These are phyloP conservation scores for Silene uniflora DNA, from an alignment of 148 eudicot genomes.

Conservation along the genomic window DNA sequence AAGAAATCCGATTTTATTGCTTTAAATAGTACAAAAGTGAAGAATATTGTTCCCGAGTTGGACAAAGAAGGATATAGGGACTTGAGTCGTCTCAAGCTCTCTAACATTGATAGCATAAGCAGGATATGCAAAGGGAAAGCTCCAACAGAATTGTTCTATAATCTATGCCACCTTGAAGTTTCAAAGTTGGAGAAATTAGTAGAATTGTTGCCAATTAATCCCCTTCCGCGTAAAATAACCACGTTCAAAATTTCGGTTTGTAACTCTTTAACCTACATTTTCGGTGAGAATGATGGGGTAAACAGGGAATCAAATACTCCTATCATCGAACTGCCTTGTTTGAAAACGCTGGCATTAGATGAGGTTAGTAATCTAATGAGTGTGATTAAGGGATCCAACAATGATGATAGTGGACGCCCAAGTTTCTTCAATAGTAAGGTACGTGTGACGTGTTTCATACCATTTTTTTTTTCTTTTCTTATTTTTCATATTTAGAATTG, in stretches of 20 bases:
- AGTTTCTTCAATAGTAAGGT: slow-evolving; percentile 9
- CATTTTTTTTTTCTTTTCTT: no score
- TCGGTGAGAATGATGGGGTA: no score
- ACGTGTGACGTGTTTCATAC: not conserved
- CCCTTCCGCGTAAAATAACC: no score
- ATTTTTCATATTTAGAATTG: not conserved
- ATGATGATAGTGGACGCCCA: not conserved
- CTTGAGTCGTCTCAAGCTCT: not conserved
- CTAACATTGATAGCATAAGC: not conserved
- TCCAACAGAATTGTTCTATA: no score
- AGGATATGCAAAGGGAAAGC: no score
- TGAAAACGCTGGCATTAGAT: not conserved
- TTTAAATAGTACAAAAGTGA: not conserved
- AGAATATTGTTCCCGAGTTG: not conserved
- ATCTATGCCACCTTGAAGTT: no score
- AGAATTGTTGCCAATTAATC: no score
- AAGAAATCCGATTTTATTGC: not conserved
- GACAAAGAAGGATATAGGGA: not conserved
- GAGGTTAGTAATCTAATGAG: not conserved
- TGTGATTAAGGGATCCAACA: not conserved
- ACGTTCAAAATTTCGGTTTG: no score
- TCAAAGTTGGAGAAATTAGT: no score
- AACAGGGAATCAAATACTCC: no score
- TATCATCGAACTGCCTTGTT: not conserved
- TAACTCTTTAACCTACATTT: no score